Evolutionary conservation across 768 basidiomycete genomes (phyloP).

Genomic region (Mrakia frigida): DNA sequence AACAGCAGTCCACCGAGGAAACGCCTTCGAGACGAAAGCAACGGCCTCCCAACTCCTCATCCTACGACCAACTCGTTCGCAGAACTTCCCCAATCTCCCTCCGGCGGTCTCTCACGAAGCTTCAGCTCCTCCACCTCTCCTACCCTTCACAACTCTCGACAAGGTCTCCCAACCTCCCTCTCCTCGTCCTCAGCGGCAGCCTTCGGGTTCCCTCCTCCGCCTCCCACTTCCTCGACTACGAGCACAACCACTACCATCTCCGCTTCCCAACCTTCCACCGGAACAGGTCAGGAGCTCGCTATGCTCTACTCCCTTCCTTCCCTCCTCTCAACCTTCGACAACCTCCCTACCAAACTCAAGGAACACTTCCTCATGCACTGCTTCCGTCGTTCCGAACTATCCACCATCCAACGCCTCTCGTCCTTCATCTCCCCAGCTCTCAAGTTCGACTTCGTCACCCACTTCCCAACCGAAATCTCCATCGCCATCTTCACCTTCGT

Average conservation of each 20-base stretch:
- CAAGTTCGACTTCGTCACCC: constrained; percentile 87
- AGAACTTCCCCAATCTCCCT: background rate
- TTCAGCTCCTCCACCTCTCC: constrained; percentile 1
- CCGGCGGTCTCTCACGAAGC: background rate
- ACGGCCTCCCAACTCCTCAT: constrained; percentile 2
- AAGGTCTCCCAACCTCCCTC: constrained; percentile 5
- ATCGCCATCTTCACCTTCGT: constrained; percentile 82
- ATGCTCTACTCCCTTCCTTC: constrained; percentile 81
- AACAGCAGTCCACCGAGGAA: constrained; percentile 28
- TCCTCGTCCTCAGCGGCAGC: background rate
- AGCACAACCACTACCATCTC: constrained; percentile 10
- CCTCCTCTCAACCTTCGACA: constrained; percentile 72
- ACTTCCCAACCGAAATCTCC: constrained; percentile 86
- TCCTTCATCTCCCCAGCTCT: constrained; percentile 83
- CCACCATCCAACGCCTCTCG: constrained; percentile 83
- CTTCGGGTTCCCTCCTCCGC: background rate
- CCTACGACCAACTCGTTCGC: background rate
- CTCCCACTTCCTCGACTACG: background rate
- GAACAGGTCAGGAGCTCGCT: constrained; percentile 51
- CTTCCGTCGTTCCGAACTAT: constrained; percentile 81
- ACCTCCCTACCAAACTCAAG: constrained; percentile 73
- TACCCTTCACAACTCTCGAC: background rate
- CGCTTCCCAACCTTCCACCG: constrained; percentile 32
- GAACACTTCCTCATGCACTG: constrained; percentile 90
- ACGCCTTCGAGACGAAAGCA: constrained; percentile 25